Conservation (phyloP, 306 rosid genomes). For the Crotalaria pallida region DNA sequence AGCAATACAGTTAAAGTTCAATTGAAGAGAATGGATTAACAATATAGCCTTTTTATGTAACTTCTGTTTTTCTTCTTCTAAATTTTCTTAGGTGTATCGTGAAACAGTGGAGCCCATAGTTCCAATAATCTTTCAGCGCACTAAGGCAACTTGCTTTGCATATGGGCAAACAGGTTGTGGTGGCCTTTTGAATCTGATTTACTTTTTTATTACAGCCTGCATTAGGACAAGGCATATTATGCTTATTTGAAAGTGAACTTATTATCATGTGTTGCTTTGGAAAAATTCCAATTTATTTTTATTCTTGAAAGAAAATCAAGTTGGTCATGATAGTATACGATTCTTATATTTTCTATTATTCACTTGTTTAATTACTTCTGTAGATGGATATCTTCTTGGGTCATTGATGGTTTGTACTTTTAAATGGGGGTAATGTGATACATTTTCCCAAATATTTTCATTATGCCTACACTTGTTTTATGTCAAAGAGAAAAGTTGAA, state of each 20-base stretch:
- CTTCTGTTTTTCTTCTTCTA: not conserved
- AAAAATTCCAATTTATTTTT: not conserved
- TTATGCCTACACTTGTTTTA: not conserved
- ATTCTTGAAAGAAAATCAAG: not conserved
- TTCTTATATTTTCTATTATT: not conserved
- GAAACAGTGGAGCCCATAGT: constrained; percentile 96
- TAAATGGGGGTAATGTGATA: not conserved
- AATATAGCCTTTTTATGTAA: not conserved
- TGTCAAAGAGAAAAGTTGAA: constrained; percentile 5
- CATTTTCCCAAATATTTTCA: not conserved
- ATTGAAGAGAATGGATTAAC: not conserved
- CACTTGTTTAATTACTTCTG: not conserved
- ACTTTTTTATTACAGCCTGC: constrained; percentile 5
- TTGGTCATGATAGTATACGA: not conserved
- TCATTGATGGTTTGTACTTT: not conserved
- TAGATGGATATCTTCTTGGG: not conserved
- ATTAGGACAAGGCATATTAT: not conserved
- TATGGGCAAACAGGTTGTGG: constrained; percentile 88
- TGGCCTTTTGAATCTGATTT: constrained; percentile 15
- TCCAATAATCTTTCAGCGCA: constrained; percentile 86
- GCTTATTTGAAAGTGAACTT: constrained; percentile 10
- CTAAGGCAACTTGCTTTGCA: constrained; percentile 94
- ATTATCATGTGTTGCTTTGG: not conserved
- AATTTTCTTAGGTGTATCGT: constrained; percentile 53
- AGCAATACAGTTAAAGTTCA: constrained; percentile 9